These are phyloP conservation scores for Fonsecaea multimorphosa DNA, from an alignment of 2,329 filamentous ascomycete species.

Conservation along the genomic window DNA sequence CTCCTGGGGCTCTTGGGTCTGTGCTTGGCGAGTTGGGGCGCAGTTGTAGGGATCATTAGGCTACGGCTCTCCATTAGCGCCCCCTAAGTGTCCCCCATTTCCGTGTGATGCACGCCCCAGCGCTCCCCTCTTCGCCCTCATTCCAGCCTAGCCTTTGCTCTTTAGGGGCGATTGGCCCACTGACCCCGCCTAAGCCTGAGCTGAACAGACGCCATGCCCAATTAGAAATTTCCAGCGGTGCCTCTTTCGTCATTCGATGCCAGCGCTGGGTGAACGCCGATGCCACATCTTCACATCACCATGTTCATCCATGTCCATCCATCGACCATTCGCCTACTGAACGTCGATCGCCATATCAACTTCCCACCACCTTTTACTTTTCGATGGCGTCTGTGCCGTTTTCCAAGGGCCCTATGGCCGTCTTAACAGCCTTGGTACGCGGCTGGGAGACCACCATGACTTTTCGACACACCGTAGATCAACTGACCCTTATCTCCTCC, in stretches of 20 bases:
- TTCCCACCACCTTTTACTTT: conserved; percentile 8
- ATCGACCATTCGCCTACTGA: conserved; percentile 17
- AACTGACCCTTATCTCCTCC: conserved; percentile 19
- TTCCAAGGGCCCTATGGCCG: background rate
- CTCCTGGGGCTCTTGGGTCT: no score
- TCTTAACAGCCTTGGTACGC: background rate
- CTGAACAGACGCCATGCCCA: conserved; percentile 22
- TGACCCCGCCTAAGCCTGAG: background rate
- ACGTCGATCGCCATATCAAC: conserved; percentile 26
- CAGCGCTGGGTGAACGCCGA: no score
- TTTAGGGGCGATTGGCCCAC: conserved; percentile 6
- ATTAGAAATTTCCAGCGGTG: conserved; percentile 15
- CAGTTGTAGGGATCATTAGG: background rate
- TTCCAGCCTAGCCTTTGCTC: background rate
- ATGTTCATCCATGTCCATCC: conserved; percentile 16
- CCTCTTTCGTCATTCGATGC: conserved; percentile 30
- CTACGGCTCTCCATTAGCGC: background rate
- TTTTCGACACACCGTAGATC: conserved; percentile 14
- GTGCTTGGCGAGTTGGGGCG: background rate
- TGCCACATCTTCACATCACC: conserved; percentile 9
- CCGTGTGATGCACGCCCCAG: background rate
- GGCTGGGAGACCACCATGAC: conserved; percentile 11
- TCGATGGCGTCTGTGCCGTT: conserved; percentile 18
- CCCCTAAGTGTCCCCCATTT: background rate
- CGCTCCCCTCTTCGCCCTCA: background rate